Evolutionary conservation across 768 basidiomycete species (phyloP), one percentile per base, ranked within the genome.

Genomic region (Lentinus tigrinus): DNA sequence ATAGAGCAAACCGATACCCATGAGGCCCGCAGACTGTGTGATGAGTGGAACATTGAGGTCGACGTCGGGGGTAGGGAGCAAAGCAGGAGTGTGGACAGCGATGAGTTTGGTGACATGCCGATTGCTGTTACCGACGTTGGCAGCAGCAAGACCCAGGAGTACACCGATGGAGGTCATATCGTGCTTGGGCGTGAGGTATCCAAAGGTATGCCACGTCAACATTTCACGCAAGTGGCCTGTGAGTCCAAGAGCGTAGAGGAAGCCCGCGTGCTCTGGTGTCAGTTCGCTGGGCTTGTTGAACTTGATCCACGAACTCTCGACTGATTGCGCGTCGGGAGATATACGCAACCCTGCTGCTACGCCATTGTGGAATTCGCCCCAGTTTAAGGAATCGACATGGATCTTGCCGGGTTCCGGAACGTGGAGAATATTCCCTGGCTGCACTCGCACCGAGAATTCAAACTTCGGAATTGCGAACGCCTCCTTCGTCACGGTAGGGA

Each of bases 361-460:
- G 10, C 97, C 97, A 62, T 96, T 95, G 73, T 98, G 95, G 73
- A 99, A 99, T 59, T 95, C 91, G n/a, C 92, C 94, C 97, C 96
- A 99, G 51, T 79, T 82, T 5, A 84, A 73, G 28, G 86, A 87
- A 42, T 98, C 95, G 0, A 73, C 64, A 0, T 82, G 77, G 57
- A 94, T 82, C 69, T 92, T 90, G 19, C 87, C 86, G n/a, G 77
- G 68, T 57, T 93, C 91, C 0, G 87, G 85, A 16, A 80, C 70
- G 31, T 87, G 79, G 9, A 79, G 76, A 37, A 85, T 71, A 65
- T 90, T 91, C 52, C 85, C 74, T 4, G 92, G 93, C 61, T 89
- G 88, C 16, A 93, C 71, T 23, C 85, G 84, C 61, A 93, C 80
- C 26, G 82, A 77, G 65, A 83, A 91, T 66, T 93, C 91, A 49